Evolutionary conservation across 768 basidiomycete genomes (phyloP), one percentile per base, ranked within the genome.

Genomic region (Trametes cingulata): DNA sequence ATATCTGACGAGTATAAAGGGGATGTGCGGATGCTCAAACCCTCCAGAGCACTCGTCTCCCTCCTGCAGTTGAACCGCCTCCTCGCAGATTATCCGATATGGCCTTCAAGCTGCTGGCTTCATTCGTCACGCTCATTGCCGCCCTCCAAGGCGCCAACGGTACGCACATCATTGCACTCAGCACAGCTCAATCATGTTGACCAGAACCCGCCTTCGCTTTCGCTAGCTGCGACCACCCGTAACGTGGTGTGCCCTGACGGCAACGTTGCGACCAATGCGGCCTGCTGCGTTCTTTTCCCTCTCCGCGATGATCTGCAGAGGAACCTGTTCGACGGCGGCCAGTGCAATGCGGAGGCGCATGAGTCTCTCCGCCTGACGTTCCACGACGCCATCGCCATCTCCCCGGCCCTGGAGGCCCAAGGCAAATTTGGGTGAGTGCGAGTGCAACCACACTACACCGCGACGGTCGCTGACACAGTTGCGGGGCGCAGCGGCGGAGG

Each of bases 221-320:
- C 53, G n/a, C 58, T 59, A 24, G 17, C 48, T 10, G 13, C 56
- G 12, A 6, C 36, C 20, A 63, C 52, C 22, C 57, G 57, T 20
- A 60, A 61, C 12, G 54, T 56, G 3, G 27, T 22, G 14, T 75
- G 73, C 45, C 67, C 73, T 13, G 70, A 73, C 55, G 72, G 73
- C 36, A 66, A 74, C 58, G 71, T 67, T 10, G 73, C 67, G 4
- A 60, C 59, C 0, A 68, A 75, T 56, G 66, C 66, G 6, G 71
- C 69, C 9, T 75, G 74, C 53, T 75, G 74, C 50, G 63, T 63
- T 1, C 68, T 69, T 45, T 74, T 71, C 65, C 61, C 71, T 27
- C 63, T 75, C 45, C 62, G 69, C 12, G 74, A 74, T 40, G 69
- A 70, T 41, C 67, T 75, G 46, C 61, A 74, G 56, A 52, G 55